Evolutionary conservation across 2,329 filamentous ascomycete genomes (phyloP).

Genomic region (Scedosporium dehoogii): DNA sequence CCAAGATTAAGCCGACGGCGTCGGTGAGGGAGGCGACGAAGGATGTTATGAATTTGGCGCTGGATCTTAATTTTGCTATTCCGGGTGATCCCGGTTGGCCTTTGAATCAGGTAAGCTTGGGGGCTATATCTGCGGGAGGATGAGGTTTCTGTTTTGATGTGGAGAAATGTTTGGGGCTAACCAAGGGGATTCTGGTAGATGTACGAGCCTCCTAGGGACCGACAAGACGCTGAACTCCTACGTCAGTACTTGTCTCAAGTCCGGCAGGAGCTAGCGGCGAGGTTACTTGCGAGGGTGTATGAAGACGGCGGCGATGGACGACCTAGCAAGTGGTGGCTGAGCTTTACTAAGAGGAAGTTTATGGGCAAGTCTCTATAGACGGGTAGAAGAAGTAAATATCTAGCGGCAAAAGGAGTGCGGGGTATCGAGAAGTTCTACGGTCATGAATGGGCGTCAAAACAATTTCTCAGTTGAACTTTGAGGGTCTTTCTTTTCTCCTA

Average conservation of each 20-base stretch:
- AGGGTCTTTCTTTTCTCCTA: background rate
- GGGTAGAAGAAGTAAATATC: background rate
- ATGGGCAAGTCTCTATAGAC: slow-evolving; percentile 83
- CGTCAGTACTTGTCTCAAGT: slow-evolving; percentile 88
- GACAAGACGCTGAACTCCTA: slow-evolving; percentile 81
- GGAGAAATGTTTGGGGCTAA: background rate
- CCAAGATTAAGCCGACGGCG: slow-evolving; percentile 73
- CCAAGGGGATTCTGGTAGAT: slow-evolving; percentile 40
- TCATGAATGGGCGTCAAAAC: background rate
- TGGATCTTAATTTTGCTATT: slow-evolving; percentile 87
- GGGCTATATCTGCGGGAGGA: no score
- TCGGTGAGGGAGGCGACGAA: slow-evolving; percentile 49
- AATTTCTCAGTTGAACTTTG: background rate
- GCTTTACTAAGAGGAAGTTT: slow-evolving; percentile 98
- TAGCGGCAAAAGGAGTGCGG: background rate
- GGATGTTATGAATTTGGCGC: slow-evolving; percentile 80
- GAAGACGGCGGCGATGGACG: slow-evolving; percentile 62
- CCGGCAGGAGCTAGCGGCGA: slow-evolving; percentile 76
- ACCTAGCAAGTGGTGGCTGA: slow-evolving; percentile 88
- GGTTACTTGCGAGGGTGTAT: slow-evolving; percentile 80
- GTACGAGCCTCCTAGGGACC: slow-evolving; percentile 78
- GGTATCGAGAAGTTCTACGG: background rate
- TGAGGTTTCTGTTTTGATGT: background rate
- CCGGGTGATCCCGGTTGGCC: slow-evolving; percentile 91
- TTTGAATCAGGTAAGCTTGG: slow-evolving; percentile 62